These are phyloP conservation scores for Auricularia cornea DNA, from an alignment of 768 basidiomycete species.

Conservation along the genomic window DNA sequence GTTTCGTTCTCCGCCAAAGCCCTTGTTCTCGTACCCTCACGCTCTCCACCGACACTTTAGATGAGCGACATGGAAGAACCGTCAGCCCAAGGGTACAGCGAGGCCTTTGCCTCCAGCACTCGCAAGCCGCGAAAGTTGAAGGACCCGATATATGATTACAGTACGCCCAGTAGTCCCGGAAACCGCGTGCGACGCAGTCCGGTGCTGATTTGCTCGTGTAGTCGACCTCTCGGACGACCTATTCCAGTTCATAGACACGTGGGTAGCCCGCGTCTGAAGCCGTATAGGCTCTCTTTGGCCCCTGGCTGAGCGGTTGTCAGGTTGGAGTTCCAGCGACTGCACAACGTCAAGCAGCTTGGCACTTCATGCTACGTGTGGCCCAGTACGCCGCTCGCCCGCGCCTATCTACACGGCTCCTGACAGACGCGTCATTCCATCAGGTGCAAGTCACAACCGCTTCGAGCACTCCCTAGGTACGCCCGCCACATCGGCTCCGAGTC, in stretches of 20 bases:
- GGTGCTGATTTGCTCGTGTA: neutral
- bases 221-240: neutral
- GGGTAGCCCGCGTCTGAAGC: neutral
- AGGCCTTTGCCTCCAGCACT: too few relatives aligned
- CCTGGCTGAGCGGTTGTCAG: constrained; percentile 24
- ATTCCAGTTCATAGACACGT: neutral
- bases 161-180: too few relatives aligned
- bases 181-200: too few relatives aligned
- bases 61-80: too few relatives aligned
- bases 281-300: neutral
- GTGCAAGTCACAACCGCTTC: constrained; percentile 74
- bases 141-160: too few relatives aligned
- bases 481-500: constrained; percentile 6
- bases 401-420: neutral
- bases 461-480: constrained; percentile 70
- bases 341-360: constrained; percentile 74
- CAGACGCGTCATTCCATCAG: constrained; percentile 15
- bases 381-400: neutral
- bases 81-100: too few relatives aligned
- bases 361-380: constrained; percentile 70
- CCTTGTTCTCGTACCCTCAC: too few relatives aligned
- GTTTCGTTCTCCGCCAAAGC: too few relatives aligned
- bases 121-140: too few relatives aligned
- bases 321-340: constrained; percentile 67
- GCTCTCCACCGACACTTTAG: too few relatives aligned